Evolutionary conservation across 2,329 filamentous ascomycete species (phyloP).

Genomic region (Phaeosphaeriaceae sp.): DNA sequence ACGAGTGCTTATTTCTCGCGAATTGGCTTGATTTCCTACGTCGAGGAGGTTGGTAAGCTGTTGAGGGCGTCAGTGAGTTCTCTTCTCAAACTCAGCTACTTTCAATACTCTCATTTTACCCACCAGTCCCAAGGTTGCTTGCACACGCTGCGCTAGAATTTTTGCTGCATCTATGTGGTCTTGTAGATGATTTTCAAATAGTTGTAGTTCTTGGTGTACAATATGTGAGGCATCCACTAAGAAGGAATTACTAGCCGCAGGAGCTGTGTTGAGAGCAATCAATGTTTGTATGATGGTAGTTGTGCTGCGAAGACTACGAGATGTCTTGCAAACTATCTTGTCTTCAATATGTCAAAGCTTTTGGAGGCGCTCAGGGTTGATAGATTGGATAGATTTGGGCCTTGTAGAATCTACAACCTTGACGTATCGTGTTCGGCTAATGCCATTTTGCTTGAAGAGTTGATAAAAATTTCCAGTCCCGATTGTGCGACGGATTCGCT

Average conservation of each 20-base stretch:
- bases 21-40: constrained; percentile 18
- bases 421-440: background rate
- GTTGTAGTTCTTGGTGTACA: too few relatives aligned
- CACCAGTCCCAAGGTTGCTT: background rate
- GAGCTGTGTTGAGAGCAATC: too few relatives aligned
- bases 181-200: too few relatives aligned
- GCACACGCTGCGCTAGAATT: background rate
- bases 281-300: background rate
- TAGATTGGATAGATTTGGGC: background rate
- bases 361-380: background rate
- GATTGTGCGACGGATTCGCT: background rate
- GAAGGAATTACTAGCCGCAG: too few relatives aligned
- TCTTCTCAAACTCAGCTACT: too few relatives aligned
- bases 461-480: background rate
- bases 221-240: too few relatives aligned
- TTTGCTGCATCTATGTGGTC: background rate
- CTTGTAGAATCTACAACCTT: background rate
- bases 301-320: background rate
- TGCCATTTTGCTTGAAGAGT: background rate
- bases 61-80: too few relatives aligned
- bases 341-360: background rate
- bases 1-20: constrained; percentile 6
- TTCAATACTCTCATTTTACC: too few relatives aligned
- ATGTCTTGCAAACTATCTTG: background rate
- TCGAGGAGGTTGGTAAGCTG: constrained; percentile 10